A percentile compares a stretch with the other conserved stretches of the same genome.
Evolutionary conservation across 345 rosid genomes (phyloP).

Genomic region (Eucalyptus curtisii): DNA sequence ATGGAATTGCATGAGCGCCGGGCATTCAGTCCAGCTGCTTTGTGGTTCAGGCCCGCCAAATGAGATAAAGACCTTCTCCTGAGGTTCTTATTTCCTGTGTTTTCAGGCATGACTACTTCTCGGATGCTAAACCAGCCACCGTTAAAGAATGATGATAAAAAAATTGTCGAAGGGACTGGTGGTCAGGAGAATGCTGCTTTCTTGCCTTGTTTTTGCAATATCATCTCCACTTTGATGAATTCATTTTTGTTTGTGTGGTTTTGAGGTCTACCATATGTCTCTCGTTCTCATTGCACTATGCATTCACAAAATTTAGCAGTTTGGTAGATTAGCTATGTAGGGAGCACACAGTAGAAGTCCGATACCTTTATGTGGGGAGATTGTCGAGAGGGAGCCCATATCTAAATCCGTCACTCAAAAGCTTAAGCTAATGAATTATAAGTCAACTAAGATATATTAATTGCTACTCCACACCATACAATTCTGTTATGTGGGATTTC

Average conservation of each 20-base stretch:
- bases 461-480: too few relatives aligned
- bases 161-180: not conserved
- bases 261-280: not conserved
- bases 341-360: too few relatives aligned
- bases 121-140: slow-evolving; percentile 24
- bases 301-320: not conserved
- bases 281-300: not conserved
- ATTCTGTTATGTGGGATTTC: too few relatives aligned
- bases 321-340: not conserved
- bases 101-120: slow-evolving; percentile 53
- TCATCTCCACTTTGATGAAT: not conserved
- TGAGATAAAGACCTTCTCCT: not conserved
- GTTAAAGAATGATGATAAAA: slow-evolving; percentile 36
- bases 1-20: not conserved
- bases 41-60: not conserved
- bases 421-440: too few relatives aligned
- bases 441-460: too few relatives aligned
- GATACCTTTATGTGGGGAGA: too few relatives aligned
- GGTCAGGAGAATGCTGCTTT: not conserved
- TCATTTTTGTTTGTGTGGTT: not conserved
- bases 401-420: too few relatives aligned
- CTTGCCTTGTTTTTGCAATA: not conserved
- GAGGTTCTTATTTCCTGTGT: not conserved
- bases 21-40: not conserved
- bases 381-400: too few relatives aligned